phyloP scores from a whole-genome alignment of 2,329 filamentous ascomycete species.

The Xylariaceae sp. region DNA sequence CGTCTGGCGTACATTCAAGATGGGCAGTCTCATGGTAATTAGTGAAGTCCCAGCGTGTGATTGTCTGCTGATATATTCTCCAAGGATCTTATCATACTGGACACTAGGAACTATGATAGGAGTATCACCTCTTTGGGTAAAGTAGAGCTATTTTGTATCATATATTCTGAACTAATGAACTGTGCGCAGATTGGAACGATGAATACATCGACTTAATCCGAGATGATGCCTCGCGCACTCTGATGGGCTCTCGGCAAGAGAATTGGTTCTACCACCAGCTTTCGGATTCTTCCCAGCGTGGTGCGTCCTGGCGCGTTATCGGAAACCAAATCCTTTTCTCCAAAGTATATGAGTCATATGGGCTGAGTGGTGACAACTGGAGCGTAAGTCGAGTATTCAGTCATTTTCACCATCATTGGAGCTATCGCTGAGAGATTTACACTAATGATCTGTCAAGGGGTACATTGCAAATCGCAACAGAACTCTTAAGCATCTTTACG shows the following conservation, averaged over 20 bases:
- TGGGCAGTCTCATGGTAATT: slow-evolving; percentile 54
- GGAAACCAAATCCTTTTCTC: slow-evolving; percentile 70
- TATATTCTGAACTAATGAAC: slow-evolving; percentile 5
- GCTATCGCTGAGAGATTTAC: neutral
- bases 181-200: slow-evolving; percentile 53
- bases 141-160: neutral
- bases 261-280: slow-evolving; percentile 67
- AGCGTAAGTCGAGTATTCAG: slow-evolving; percentile 25
- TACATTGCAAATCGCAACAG: slow-evolving; percentile 69
- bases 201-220: slow-evolving; percentile 58
- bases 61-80: slow-evolving; percentile 27
- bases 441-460: slow-evolving; percentile 40
- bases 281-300: slow-evolving; percentile 55
- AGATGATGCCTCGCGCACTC: slow-evolving; percentile 61
- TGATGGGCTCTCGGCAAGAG: slow-evolving; percentile 72
- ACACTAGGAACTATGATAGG: slow-evolving; percentile 66
- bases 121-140: slow-evolving; percentile 50
- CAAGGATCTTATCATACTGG: slow-evolving; percentile 61
- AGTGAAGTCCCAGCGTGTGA: neutral
- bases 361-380: slow-evolving; percentile 34
- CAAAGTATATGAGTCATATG: slow-evolving; percentile 38
- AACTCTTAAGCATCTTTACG: slow-evolving; percentile 62
- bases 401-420: neutral
- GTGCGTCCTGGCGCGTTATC: slow-evolving; percentile 66
- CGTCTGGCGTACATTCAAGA: slow-evolving; percentile 63